These are phyloP conservation scores for Selenicereus undatus DNA, from an alignment of 148 eudicot genomes.

Conservation along the genomic window DNA sequence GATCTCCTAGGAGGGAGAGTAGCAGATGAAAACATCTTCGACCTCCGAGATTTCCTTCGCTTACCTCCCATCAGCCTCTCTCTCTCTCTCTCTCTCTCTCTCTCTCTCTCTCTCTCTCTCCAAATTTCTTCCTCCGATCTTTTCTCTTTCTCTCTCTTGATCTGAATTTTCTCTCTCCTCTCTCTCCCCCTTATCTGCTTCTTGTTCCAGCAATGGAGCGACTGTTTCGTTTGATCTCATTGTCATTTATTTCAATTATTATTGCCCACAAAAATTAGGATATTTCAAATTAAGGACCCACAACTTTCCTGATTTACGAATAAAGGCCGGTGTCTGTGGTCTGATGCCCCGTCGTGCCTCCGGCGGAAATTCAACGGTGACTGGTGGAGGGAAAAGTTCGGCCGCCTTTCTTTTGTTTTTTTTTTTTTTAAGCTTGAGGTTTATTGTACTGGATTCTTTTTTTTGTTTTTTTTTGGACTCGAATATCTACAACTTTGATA, in stretches of 20 bases:
- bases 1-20: slow-evolving; percentile 10
- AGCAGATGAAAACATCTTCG: neutral
- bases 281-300: neutral
- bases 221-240: slow-evolving; percentile 1
- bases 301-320: neutral
- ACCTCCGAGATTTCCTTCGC: slow-evolving; percentile 11
- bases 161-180: slow-evolving; percentile 10
- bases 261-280: neutral
- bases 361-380: neutral
- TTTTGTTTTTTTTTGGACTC: too few relatives aligned
- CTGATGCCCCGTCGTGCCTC: neutral
- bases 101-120: slow-evolving; percentile 2
- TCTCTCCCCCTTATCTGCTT: neutral
- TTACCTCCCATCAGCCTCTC: neutral
- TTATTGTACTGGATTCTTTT: neutral
- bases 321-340: too few relatives aligned
- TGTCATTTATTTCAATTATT: neutral
- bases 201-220: neutral
- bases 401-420: too few relatives aligned
- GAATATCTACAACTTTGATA: too few relatives aligned
- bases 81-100: slow-evolving; percentile 7
- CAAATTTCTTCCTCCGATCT: slow-evolving; percentile 3
- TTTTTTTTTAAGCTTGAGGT: too few relatives aligned
- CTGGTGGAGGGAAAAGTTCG: neutral
- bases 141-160: neutral